Evolutionary conservation across 768 basidiomycete species (phyloP).

Genomic region (Leccinum ochraceum): DNA sequence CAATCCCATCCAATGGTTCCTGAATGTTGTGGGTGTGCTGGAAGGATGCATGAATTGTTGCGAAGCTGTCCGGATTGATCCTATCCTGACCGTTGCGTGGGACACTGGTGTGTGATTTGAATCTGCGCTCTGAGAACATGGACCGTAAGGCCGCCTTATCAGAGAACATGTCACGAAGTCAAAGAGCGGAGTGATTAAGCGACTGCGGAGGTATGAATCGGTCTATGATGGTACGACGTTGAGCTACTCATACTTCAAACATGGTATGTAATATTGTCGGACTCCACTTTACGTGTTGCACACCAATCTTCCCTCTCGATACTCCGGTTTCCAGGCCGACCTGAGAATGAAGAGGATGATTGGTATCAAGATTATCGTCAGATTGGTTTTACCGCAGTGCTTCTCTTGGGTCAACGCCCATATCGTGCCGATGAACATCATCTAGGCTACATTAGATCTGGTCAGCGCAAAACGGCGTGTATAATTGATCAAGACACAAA

Average conservation of each 20-base stretch:
- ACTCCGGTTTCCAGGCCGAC: not conserved
- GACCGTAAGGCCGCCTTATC: not conserved
- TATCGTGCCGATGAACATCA: conserved; percentile 2
- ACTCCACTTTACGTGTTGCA: not conserved
- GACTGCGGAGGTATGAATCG: not conserved
- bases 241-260: not conserved
- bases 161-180: not conserved
- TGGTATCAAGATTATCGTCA: not conserved
- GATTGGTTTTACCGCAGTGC: too few species aligned
- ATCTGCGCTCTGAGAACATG: not conserved
- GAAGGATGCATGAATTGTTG: not conserved
- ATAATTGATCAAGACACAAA: not conserved
- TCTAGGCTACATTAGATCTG: not conserved
- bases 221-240: not conserved
- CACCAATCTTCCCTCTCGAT: not conserved
- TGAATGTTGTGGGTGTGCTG: not conserved
- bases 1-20: not conserved
- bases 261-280: not conserved
- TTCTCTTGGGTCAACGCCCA: not conserved
- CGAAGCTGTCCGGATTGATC: not conserved
- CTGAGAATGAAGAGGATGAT: not conserved
- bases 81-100: not conserved
- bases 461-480: not conserved
- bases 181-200: not conserved
- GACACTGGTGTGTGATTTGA: not conserved